Evolutionary conservation across 140 eudicot species (phyloP).

Genomic region (Stevia rebaudiana): DNA sequence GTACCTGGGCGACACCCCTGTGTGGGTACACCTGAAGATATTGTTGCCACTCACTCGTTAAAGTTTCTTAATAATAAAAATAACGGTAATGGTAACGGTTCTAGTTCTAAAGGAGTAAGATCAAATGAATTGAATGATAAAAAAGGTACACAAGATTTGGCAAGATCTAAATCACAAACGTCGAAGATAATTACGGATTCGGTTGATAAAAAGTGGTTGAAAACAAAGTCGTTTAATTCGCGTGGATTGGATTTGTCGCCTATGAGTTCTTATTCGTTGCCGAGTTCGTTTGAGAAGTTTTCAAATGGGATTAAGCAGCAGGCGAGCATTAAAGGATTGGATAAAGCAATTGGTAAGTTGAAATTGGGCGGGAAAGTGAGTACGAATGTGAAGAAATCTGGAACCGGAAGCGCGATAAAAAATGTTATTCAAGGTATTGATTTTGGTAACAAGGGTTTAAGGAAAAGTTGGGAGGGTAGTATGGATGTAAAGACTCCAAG

Average conservation of each 20-base stretch:
- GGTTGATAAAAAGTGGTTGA: conserved; percentile 43
- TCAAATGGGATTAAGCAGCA: conserved; percentile 65
- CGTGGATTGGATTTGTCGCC: conserved; percentile 51
- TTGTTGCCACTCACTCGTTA: conserved; percentile 66
- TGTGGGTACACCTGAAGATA: conserved; percentile 74
- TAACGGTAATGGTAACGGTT: conserved; percentile 19
- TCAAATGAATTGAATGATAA: conserved; percentile 27
- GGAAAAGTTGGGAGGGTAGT: conserved; percentile 89
- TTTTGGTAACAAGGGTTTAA: conserved; percentile 63
- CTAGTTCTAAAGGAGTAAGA: conserved; percentile 25
- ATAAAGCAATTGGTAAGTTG: conserved; percentile 34
- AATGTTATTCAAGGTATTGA: conserved; percentile 51
- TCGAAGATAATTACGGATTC: conserved; percentile 31
- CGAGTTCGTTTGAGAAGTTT: conserved; percentile 74
- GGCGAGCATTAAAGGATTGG: conserved; percentile 44
- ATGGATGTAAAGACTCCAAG: conserved; percentile 58
- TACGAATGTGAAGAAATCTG: conserved; percentile 34
- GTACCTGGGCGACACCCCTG: conserved; percentile 86
- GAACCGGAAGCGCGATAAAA: conserved; percentile 37
- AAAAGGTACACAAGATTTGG: conserved; percentile 22
- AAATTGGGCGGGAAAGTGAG: conserved; percentile 38
- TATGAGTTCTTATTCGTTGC: conserved; percentile 60
- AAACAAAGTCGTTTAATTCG: conserved; percentile 37
- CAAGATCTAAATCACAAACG: conserved; percentile 57
- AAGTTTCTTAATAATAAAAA: conserved; percentile 50